phyloP scores from a whole-genome alignment of 768 basidiomycete genomes.

The Sporobolomyces pararoseus region DNA sequence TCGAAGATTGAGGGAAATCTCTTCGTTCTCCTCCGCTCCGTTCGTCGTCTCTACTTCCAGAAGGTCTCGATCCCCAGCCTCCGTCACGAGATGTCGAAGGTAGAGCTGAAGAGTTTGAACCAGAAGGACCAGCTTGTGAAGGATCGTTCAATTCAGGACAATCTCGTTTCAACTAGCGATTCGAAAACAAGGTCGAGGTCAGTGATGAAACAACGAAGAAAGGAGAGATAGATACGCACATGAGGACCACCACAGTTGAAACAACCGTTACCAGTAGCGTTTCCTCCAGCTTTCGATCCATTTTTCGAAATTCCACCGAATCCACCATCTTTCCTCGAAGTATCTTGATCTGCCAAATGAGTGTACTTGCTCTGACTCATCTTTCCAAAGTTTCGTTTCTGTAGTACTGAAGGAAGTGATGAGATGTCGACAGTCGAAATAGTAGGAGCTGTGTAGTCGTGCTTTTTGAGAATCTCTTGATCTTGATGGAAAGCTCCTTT shows the following conservation, averaged over 20 bases:
- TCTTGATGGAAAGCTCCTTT: conserved; percentile 99
- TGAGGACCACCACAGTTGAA: conserved; percentile 22
- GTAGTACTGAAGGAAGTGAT: conserved; percentile 89
- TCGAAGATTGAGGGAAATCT: background rate
- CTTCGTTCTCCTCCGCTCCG: background rate
- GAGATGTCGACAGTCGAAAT: conserved; percentile 83
- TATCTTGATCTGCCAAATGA: conserved; percentile 91
- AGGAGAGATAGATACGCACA: conserved; percentile 15
- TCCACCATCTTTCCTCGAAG: conserved; percentile 47
- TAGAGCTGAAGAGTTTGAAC: conserved; percentile 24
- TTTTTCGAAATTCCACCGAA: conserved; percentile 2
- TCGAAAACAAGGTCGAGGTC: background rate
- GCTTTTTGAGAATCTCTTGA: conserved; percentile 73
- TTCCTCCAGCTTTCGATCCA: background rate
- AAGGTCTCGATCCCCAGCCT: conserved; percentile 24
- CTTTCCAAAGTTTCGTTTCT: conserved; percentile 77
- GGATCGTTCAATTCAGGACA: conserved; percentile 30
- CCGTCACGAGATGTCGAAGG: background rate
- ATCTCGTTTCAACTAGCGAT: conserved; percentile 38
- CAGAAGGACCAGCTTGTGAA: conserved; percentile 11
- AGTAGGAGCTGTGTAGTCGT: conserved; percentile 85
- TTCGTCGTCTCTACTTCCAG: background rate
- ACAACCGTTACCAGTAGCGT: background rate
- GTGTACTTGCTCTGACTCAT: conserved; percentile 87
- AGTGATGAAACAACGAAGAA: background rate